Evolutionary conservation across 148 eudicot genomes (phyloP).

Genomic region (Dianthus caryophyllus): DNA sequence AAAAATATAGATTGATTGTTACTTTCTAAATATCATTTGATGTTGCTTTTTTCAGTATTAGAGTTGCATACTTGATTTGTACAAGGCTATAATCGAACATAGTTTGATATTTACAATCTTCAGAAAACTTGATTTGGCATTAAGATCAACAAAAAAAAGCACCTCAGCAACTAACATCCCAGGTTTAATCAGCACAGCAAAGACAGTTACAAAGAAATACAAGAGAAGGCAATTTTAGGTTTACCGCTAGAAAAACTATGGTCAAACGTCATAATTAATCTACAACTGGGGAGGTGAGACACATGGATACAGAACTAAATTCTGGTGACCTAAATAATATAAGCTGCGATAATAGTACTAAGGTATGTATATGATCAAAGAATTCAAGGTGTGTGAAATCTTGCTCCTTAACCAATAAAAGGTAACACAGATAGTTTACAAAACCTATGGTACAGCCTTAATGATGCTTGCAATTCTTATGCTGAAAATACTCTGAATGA

Average conservation of each 20-base stretch:
- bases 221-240: background rate
- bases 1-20: no score
- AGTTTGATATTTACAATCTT: no score
- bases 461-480: no score
- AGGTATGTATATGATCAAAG: no score
- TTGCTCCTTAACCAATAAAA: background rate
- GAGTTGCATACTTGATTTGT: no score
- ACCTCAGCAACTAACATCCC: background rate
- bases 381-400: background rate
- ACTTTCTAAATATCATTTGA: no score
- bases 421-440: background rate
- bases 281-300: background rate
- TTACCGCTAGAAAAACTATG: background rate
- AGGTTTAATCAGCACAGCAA: background rate
- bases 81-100: no score
- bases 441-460: background rate
- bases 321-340: background rate
- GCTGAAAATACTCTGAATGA: no score
- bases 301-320: background rate
- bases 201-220: background rate
- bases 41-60: no score
- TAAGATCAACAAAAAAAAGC: no score
- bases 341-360: background rate
- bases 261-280: background rate
- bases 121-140: no score